Conservation (phyloP, 768 basidiomycete genomes). For the Kwoniella botswanensis region DNA sequence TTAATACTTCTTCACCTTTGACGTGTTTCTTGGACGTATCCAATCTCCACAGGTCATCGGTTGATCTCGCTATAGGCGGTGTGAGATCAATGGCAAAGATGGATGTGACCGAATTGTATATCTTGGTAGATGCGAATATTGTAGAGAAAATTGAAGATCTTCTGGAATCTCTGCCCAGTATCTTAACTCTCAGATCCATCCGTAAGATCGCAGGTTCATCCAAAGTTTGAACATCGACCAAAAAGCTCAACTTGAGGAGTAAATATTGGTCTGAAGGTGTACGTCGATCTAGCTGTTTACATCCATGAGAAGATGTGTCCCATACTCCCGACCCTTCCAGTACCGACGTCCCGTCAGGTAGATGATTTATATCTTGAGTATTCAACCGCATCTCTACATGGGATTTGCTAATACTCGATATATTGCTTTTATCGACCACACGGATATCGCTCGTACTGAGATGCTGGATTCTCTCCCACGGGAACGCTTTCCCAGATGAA, state of each 20-base stretch:
- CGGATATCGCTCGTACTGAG: constrained; percentile 82
- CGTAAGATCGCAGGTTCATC: constrained; percentile 84
- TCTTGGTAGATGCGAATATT: constrained; percentile 77
- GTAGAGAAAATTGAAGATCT: constrained; percentile 77
- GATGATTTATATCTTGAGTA: constrained; percentile 74
- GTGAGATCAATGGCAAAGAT: constrained; percentile 80
- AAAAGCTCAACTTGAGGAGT: constrained; percentile 76
- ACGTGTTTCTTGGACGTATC: constrained; percentile 96
- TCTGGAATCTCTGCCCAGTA: constrained; percentile 81
- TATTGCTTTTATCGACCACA: constrained; percentile 76
- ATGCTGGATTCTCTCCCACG: constrained; percentile 79
- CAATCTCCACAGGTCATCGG: constrained; percentile 89
- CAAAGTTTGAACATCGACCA: constrained; percentile 80
- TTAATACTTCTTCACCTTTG: constrained; percentile 80
- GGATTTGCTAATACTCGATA: constrained; percentile 25
- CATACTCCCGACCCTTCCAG: constrained; percentile 76
- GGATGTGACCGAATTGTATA: constrained; percentile 77
- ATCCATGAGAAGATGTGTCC: constrained; percentile 93
- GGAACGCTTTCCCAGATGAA: constrained; percentile 85
- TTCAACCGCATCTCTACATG: constrained; percentile 73
- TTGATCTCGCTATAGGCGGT: constrained; percentile 82
- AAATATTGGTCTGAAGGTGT: constrained; percentile 78
- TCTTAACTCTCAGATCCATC: constrained; percentile 82
- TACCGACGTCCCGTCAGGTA: constrained; percentile 78
- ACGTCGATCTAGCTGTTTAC: constrained; percentile 74